Percentiles rank a stretch among this genome's conserved stretches.
Evolutionary conservation across 1,284 basidiomycete species (phyloP).

Genomic region (Moesziomyces globuligerus): DNA sequence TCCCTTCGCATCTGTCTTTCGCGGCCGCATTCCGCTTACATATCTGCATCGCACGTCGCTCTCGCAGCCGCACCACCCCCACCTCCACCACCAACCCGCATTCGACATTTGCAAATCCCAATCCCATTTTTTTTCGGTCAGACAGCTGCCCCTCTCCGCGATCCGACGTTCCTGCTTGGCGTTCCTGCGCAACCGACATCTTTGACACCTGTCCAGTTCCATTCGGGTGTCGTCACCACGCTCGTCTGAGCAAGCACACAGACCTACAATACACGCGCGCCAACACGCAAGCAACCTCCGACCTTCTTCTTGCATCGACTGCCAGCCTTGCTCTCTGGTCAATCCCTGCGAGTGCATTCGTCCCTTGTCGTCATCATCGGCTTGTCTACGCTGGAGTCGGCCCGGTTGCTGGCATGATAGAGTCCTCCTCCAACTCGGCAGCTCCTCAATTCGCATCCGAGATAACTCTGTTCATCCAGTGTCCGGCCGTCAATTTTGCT

Average conservation of each 20-base stretch:
- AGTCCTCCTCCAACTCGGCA: neutral
- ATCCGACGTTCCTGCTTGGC: slow-evolving; percentile 10
- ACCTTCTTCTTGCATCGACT: neutral
- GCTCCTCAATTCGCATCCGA: neutral
- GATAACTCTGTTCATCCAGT: neutral
- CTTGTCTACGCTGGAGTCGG: neutral
- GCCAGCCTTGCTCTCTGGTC: neutral
- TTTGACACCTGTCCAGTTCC: neutral
- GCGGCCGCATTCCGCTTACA: slow-evolving; percentile 5
- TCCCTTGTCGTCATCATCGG: neutral
- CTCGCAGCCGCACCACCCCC: too few species aligned
- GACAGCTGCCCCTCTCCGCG: slow-evolving; percentile 1
- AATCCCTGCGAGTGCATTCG: neutral
- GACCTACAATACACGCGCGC: too few species aligned
- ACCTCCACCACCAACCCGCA: slow-evolving; percentile 32
- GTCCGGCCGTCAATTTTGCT: slow-evolving; percentile 5
- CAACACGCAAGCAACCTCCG: too few species aligned
- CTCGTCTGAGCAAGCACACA: neutral
- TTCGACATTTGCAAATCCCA: slow-evolving; percentile 17
- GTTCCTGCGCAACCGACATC: neutral
- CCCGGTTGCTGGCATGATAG: slow-evolving; percentile 16
- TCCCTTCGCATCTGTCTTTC: slow-evolving; percentile 13
- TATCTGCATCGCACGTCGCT: slow-evolving; percentile 15
- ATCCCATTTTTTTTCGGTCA: slow-evolving; percentile 3
- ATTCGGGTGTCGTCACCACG: neutral